These are phyloP conservation scores for Penicillium brevicompactum DNA, from an alignment of 2,329 filamentous ascomycete genomes.

Conservation along the genomic window DNA sequence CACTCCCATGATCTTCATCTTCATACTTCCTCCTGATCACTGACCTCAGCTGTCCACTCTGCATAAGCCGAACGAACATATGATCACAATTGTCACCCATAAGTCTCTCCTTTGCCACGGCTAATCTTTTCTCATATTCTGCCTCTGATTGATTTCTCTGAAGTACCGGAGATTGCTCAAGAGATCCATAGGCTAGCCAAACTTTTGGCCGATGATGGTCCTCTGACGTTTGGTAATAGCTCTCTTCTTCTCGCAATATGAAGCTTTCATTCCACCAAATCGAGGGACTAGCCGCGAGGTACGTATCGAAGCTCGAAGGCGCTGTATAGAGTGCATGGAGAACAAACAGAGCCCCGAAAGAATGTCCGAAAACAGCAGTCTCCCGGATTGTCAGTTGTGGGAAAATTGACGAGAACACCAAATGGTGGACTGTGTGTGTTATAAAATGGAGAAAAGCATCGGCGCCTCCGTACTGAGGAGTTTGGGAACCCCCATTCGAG, in stretches of 20 bases:
- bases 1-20: conserved; percentile 37
- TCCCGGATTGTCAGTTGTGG: conserved; percentile 34
- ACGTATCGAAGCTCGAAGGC: conserved; percentile 47
- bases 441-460: conserved; percentile 51
- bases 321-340: conserved; percentile 49
- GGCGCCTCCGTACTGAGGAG: conserved; percentile 44
- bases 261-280: conserved; percentile 53
- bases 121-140: conserved; percentile 29
- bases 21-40: conserved; percentile 25
- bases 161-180: conserved; percentile 34
- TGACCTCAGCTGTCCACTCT: conserved; percentile 11
- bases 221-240: conserved; percentile 24
- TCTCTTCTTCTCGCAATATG: conserved; percentile 36
- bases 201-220: conserved; percentile 20
- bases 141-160: conserved; percentile 32
- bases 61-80: conserved; percentile 20
- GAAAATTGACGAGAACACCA: conserved; percentile 31
- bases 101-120: conserved; percentile 14
- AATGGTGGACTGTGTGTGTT: conserved; percentile 38
- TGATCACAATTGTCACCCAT: conserved; percentile 32
- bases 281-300: conserved; percentile 50
- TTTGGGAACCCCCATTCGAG: conserved; percentile 25
- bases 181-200: conserved; percentile 39
- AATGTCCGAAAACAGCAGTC: conserved; percentile 54
- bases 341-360: conserved; percentile 52